Conservation (phyloP, 2,329 filamentous ascomycete species). For the Colletotrichum spinosum region DNA sequence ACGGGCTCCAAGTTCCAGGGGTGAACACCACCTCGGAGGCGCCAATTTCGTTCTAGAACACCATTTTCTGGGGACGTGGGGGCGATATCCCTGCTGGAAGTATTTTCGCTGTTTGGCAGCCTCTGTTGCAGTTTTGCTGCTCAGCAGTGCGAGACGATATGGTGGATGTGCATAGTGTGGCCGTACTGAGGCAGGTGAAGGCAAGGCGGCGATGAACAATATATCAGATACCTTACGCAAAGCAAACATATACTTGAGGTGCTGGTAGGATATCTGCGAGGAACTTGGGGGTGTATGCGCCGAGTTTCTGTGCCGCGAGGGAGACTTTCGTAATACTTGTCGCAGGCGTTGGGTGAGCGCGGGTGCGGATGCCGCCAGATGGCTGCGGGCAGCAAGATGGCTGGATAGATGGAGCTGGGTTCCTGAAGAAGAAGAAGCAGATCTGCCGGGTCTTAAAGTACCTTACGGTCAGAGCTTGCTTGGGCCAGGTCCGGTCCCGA, state of each 20-base stretch:
- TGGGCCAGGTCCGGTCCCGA: constrained; percentile 21
- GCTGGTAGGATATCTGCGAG: no score
- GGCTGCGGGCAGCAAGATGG: constrained; percentile 1
- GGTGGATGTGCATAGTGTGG: no score
- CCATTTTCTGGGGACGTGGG: constrained; percentile 37
- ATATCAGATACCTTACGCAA: no score
- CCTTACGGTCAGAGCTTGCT: constrained; percentile 17
- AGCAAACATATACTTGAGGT: no score
- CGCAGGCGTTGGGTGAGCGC: no score
- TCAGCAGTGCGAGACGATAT: constrained; percentile 2
- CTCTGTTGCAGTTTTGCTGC: no score
- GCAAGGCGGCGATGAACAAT: no score
- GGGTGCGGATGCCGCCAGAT: no score
- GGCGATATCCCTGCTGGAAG: constrained; percentile 33
- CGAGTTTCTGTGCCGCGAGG: no score
- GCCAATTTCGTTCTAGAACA: constrained; percentile 37
- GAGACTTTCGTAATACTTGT: no score
- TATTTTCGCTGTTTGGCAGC: constrained; percentile 29
- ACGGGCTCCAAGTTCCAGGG: constrained; percentile 26
- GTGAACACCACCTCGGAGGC: constrained; percentile 26
- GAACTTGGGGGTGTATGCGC: no score
- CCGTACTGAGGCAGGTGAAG: no score
- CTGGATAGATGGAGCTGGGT: not conserved
- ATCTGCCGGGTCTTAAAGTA: constrained; percentile 3
- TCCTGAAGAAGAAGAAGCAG: constrained; percentile 22